These are phyloP conservation scores for Wickerhamomyces tratensis DNA, from an alignment of 805 yeast genomes.

Conservation along the genomic window DNA sequence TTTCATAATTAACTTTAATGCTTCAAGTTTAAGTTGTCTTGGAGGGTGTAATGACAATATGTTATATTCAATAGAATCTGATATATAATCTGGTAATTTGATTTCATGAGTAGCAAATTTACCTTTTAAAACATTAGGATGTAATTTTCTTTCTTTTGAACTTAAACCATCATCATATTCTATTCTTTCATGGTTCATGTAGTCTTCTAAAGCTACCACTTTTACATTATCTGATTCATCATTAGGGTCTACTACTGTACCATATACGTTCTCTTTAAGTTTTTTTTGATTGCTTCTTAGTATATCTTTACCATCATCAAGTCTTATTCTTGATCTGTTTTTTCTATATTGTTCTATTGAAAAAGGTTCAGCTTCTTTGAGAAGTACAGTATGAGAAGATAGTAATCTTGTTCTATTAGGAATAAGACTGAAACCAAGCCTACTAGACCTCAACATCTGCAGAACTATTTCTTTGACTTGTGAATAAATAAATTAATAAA, in stretches of 20 bases:
- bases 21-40: constrained; percentile 50
- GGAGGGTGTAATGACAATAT: constrained; percentile 56
- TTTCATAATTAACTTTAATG: constrained; percentile 42
- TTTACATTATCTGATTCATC: background rate
- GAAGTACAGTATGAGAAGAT: no score
- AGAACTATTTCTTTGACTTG: no score
- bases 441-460: no score
- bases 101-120: constrained; percentile 40
- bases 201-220: background rate
- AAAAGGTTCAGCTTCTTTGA: background rate
- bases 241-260: background rate
- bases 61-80: constrained; percentile 53
- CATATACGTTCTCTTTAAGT: background rate
- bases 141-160: constrained; percentile 32
- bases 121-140: constrained; percentile 48
- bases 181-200: background rate
- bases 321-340: background rate
- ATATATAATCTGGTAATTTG: constrained; percentile 43
- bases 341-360: no score
- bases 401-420: background rate
- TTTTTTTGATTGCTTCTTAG: background rate
- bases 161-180: constrained; percentile 6
- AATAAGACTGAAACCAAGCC: no score
- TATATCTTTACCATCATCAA: background rate
- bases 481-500: no score